Evolutionary conservation across 208 protist genomes (phyloP).

Genomic region (Strigomonas culicis): DNA sequence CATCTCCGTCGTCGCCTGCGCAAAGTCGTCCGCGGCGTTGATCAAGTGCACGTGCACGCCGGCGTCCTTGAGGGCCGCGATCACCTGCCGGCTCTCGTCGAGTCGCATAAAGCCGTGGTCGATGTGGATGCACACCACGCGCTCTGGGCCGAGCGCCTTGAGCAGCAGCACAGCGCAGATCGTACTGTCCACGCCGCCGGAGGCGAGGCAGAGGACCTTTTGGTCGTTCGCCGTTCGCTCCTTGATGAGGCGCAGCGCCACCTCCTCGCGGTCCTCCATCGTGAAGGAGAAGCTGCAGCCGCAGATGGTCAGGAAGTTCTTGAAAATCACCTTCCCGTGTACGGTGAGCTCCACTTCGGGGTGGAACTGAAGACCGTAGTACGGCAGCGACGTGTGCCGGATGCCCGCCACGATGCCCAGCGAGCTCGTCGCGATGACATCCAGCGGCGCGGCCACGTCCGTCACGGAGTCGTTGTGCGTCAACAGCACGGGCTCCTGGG

Average conservation of each 20-base stretch:
- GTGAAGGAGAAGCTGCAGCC: constrained; percentile 75
- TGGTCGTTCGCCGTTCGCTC: constrained; percentile 78
- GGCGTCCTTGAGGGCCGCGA: constrained; percentile 63
- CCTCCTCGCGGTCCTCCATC: constrained; percentile 86
- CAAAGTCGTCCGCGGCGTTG: constrained; percentile 70
- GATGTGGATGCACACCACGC: constrained; percentile 96
- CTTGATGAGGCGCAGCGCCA: constrained; percentile 88
- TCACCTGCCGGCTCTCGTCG: constrained; percentile 86
- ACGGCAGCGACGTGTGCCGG: constrained; percentile 47
- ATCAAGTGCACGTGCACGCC: constrained; percentile 80
- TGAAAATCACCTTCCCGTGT: constrained; percentile 91
- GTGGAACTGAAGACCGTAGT: constrained; percentile 98
- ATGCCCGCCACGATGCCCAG: constrained; percentile 81
- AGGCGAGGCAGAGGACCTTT: constrained; percentile 95
- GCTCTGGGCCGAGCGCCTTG: constrained; percentile 93
- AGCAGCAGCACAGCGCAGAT: constrained; percentile 96
- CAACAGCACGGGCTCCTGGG: constrained; percentile 83
- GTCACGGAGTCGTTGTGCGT: constrained; percentile 93
- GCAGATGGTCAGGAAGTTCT: constrained; percentile 93
- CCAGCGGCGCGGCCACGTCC: constrained; percentile 30
- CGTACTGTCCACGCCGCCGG: constrained; percentile 97
- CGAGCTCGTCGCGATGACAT: constrained; percentile 61
- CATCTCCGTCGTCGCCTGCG: constrained; percentile 74
- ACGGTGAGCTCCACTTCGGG: constrained; percentile 96
- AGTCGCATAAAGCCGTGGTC: constrained; percentile 98